Conservation (phyloP, 768 basidiomycete genomes). For the Agaricus subrufescens region DNA sequence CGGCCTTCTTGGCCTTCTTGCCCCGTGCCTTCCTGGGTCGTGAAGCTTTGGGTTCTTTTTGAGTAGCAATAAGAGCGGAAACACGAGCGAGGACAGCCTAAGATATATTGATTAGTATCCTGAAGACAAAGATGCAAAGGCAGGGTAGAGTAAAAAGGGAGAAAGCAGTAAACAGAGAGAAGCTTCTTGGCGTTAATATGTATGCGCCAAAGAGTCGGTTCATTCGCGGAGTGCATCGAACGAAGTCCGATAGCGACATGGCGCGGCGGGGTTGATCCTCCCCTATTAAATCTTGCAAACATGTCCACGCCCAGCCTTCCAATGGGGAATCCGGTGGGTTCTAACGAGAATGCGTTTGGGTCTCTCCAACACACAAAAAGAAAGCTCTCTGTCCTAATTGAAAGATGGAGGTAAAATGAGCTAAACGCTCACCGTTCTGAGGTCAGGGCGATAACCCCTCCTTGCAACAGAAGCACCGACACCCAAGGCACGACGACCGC, state of each 20-base stretch:
- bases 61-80: conserved; percentile 64
- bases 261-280: conserved; percentile 59
- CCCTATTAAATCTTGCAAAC: conserved; percentile 75
- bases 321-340: conserved; percentile 75
- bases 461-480: conserved; percentile 54
- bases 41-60: conserved; percentile 64
- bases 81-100: conserved; percentile 76
- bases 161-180: conserved; percentile 14
- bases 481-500: conserved; percentile 66
- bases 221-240: conserved; percentile 52
- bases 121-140: neutral
- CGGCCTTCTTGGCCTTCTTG: conserved; percentile 46
- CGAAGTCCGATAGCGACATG: conserved; percentile 80
- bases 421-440: conserved; percentile 57
- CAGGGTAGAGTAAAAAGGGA: neutral
- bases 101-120: conserved; percentile 24
- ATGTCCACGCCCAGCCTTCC: conserved; percentile 91
- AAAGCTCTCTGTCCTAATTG: neutral
- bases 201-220: conserved; percentile 74
- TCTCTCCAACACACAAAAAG: too few relatives aligned
- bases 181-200: conserved; percentile 25
- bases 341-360: conserved; percentile 77
- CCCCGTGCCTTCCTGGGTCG: conserved; percentile 72
- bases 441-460: conserved; percentile 74
- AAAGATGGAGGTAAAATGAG: conserved; percentile 3